Conservation (phyloP, 2,329 filamentous ascomycete genomes). For the Botrytis deweyae region DNA sequence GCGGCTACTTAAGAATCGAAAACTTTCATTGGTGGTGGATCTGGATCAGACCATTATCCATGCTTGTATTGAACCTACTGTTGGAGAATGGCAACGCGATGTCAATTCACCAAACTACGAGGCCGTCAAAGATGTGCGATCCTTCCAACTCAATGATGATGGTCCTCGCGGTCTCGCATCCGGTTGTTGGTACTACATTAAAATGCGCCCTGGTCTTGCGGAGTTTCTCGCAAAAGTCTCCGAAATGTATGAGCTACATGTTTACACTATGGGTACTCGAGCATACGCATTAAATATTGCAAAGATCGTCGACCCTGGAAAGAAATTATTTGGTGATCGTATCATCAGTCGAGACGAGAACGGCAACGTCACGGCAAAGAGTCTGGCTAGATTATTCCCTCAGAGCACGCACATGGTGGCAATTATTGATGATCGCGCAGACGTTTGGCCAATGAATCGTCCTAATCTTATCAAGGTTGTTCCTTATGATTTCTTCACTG, state of each 20-base stretch:
- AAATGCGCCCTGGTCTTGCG: conserved; percentile 82
- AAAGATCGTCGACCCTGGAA: conserved; percentile 86
- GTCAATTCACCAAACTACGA: conserved; percentile 85
- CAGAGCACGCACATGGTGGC: conserved; percentile 99
- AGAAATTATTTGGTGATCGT: conserved; percentile 86
- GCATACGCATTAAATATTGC: conserved; percentile 94
- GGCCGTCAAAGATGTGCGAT: conserved; percentile 82
- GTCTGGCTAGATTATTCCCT: conserved; percentile 85
- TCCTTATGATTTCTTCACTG: conserved; percentile 96
- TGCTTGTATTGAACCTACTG: conserved; percentile 92
- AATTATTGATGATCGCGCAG: conserved; percentile 94
- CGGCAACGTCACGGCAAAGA: conserved; percentile 88
- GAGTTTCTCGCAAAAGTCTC: conserved; percentile 78
- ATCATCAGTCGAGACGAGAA: conserved; percentile 97
- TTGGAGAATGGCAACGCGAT: conserved; percentile 93
- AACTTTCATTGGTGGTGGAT: conserved; percentile 92
- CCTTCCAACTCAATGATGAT: conserved; percentile 88
- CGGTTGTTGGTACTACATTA: conserved; percentile 97
- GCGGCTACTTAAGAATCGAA: conserved; percentile 74
- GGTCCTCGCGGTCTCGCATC: conserved; percentile 65
- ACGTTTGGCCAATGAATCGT: conserved; percentile 91
- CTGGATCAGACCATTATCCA: conserved; percentile 98
- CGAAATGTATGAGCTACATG: conserved; percentile 87
- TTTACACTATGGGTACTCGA: conserved; percentile 98
- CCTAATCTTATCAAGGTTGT: conserved; percentile 92